Base-by-base conservation (phyloP, 257 asterid species). In the Fraxinus quadrangulata region DNA sequence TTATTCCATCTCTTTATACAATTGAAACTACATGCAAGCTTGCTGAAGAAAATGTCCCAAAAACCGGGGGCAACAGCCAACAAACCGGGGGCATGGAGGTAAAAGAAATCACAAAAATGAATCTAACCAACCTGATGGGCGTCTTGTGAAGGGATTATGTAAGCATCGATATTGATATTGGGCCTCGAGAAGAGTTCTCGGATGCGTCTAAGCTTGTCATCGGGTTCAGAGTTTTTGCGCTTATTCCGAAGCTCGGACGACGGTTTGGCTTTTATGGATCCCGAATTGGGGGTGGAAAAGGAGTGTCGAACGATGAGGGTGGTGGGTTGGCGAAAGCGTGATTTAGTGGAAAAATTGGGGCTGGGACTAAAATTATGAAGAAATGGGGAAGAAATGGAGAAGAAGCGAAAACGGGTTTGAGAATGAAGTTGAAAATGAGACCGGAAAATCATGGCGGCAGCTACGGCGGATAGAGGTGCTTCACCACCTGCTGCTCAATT, bases 101-200 rank as follows among this genome's bases (percentile, higher is more conserved):
- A 9, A 47, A 78, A 70, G 39, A 28, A 30, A 61, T 17, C 6
- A 51, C 24, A 79, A 37, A 75, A 75, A 26, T 19, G 72, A 70
- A 51, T 13, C 49, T 61, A 37, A 16, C 33, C 67, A 73, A 93
- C 99, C 91, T 95, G 99, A 84, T 95, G 99, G 79, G 99, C 98
- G 42, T 95, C 99, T 81, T 93, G 98, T 11, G 99, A 95, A 84
- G 99, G 98, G 79, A 95, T 88, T 59, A 95, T 91, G 77, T 95
- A 95, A 71, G 99, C 99, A 75, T 95, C 99, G 33, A 95, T 82
- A 66, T 86, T 86, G 42, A 93, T 67, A 69, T 79, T 87, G 49
- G 98, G 96, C 83, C 83, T 85, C 73, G 88, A 51, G 80, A 95
- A 93, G 10, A 90, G 92, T 83, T 88, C 85, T 56, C 97, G 96